Conservation (phyloP, 2,329 filamentous ascomycete species). For the Lachnellula willkommii region DNA sequence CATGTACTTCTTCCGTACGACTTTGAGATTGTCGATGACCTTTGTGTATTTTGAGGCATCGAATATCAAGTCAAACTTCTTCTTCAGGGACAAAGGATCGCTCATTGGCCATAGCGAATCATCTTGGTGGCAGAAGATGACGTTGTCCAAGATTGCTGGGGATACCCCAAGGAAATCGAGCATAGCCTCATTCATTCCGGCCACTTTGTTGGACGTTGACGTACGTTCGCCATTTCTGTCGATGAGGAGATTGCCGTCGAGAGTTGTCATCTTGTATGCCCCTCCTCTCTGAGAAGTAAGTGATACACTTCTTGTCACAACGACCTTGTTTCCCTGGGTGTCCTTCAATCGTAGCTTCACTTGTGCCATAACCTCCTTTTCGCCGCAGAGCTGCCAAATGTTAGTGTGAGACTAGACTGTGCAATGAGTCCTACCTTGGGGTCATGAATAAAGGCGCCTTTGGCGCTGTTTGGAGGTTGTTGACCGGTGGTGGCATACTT, state of each 20-base stretch:
- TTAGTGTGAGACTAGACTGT: constrained; percentile 15
- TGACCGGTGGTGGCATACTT: constrained; percentile 97
- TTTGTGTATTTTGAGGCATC: constrained; percentile 96
- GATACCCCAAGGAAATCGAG: constrained; percentile 85
- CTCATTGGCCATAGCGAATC: constrained; percentile 97
- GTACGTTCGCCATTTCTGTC: constrained; percentile 73
- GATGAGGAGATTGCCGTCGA: constrained; percentile 74
- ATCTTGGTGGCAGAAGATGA: constrained; percentile 98
- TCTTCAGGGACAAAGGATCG: constrained; percentile 78
- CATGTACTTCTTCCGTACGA: constrained; percentile 75
- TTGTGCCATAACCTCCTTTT: constrained; percentile 85
- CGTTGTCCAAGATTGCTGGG: constrained; percentile 81
- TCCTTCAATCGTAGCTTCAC: constrained; percentile 84
- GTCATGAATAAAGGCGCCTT: constrained; percentile 92
- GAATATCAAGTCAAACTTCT: constrained; percentile 95
- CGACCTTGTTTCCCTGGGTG: constrained; percentile 72
- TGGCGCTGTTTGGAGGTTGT: constrained; percentile 82
- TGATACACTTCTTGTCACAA: constrained; percentile 77
- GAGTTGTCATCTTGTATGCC: constrained; percentile 64
- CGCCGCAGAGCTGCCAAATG: constrained; percentile 58
- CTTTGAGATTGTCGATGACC: constrained; percentile 90
- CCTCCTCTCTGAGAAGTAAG: constrained; percentile 76
- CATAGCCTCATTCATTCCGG: constrained; percentile 77
- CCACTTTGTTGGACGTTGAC: constrained; percentile 71
- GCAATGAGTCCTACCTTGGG: constrained; percentile 57